A percentile compares a stretch with the other conserved stretches of the same genome.
Conservation (phyloP, 2,329 filamentous ascomycete genomes). For the Periconia sp. region DNA sequence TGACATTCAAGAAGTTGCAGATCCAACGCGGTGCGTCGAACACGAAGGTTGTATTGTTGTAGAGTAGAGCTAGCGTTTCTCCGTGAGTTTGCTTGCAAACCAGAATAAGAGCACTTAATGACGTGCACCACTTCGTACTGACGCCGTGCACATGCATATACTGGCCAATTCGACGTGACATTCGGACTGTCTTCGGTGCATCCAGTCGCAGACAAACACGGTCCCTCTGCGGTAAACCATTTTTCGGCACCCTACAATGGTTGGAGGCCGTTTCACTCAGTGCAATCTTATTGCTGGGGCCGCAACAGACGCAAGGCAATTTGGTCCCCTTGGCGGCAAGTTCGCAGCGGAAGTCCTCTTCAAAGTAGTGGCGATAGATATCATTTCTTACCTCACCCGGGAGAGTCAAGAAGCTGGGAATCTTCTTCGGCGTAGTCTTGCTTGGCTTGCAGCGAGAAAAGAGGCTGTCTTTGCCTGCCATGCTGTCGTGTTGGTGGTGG, state of each 20-base stretch:
- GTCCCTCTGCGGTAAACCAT: not conserved
- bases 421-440: conserved; percentile 15
- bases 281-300: too few species aligned
- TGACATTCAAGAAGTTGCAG: conserved; percentile 27
- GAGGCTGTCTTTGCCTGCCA: conserved; percentile 17
- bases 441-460: conserved; percentile 18
- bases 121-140: conserved; percentile 35
- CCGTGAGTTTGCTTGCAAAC: conserved; percentile 35
- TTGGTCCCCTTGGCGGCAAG: conserved; percentile 21
- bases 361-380: conserved; percentile 53
- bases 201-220: too few species aligned
- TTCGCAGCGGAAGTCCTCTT: conserved; percentile 32
- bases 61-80: conserved; percentile 36
- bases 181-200: conserved; percentile 14
- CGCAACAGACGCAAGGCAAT: too few species aligned
- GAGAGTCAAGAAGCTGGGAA: conserved; percentile 42
- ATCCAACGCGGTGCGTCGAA: conserved; percentile 35
- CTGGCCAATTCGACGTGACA: conserved; percentile 22
- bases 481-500: conserved; percentile 4
- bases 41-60: conserved; percentile 35
- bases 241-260: too few species aligned
- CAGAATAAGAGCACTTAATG: conserved; percentile 33
- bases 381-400: conserved; percentile 58
- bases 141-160: conserved; percentile 24
- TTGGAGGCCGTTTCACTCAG: too few species aligned